Evolutionary conservation across 2,329 filamentous ascomycete genomes (phyloP), one percentile per base, ranked within the genome.

Genomic region (Pseudopithomyces chartarum): DNA sequence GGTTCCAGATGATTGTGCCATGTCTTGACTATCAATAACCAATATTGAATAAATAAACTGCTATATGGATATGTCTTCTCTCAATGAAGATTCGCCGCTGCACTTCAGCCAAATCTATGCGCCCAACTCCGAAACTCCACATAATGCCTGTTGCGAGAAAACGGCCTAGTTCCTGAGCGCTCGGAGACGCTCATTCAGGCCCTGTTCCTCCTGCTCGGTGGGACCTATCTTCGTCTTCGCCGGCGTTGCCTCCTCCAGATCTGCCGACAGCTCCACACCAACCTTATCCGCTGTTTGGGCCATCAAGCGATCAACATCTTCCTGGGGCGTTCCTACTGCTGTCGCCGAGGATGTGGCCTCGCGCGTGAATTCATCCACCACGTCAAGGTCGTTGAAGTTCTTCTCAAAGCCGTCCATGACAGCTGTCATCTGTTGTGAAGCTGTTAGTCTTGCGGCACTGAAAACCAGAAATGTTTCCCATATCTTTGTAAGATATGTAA

Each of bases 271-370:
- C 76, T 95, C 90, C 51, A 97, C 85, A 52, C 92, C 92, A 10
- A 90, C 91, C 75, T 96, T 92, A 74, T 96, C 92, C 60, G 92
- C 92, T 42, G 95, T 86, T 78, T 96, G 90, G 62, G 86, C 89
- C 78, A 96, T 89, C 60, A 96, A 79, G 64, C 91, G 87, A 75
- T 96, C 92, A 1, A 96, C 91, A 64, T 93, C 91, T 65, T 96
- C 92, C 73, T 96, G 85, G 77, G 80, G 90, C 79, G 79, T 93
- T 75, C 81, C 90, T 73, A 80, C 89, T 68, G 77, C 90, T 74
- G 92, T 96, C 36, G 89, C 90, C 58, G 90, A 88, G 20, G 85
- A 87, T 60, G 93, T 94, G 57, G 91, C 90, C 70, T 93, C 92
- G 76, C 94, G 91, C 77, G 95, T 95, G 77, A 93, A 92, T 64